phyloP scores from a whole-genome alignment of 257 asterid genomes.

The Solanum clarkiae region DNA sequence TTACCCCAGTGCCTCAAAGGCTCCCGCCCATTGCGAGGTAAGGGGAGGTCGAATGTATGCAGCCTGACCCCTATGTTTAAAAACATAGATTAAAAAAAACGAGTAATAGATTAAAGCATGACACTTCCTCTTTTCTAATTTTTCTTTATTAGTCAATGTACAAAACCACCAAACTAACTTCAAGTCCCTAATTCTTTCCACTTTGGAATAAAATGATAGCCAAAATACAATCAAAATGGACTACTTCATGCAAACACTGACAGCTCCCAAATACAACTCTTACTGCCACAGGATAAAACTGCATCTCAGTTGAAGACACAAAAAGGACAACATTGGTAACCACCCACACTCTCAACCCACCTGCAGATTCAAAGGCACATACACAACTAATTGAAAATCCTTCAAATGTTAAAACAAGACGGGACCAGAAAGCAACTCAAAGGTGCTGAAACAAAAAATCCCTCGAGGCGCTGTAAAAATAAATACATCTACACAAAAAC shows the following conservation, averaged over 20 bases:
- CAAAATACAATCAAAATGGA: constrained; percentile 1
- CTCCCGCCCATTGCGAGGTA: no score
- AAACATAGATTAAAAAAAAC: no score
- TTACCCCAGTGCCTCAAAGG: no score
- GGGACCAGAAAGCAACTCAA: background rate
- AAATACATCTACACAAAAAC: background rate
- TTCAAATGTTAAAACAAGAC: background rate
- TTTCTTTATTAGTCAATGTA: background rate
- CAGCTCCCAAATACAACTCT: background rate
- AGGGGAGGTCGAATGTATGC: no score
- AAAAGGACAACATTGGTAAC: background rate
- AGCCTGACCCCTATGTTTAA: no score
- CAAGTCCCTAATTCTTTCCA: background rate
- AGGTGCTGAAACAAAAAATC: background rate
- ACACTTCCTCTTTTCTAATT: no score
- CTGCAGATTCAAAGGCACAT: background rate
- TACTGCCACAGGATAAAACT: background rate
- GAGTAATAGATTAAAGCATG: no score
- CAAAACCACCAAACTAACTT: background rate
- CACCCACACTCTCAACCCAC: background rate
- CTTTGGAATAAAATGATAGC: background rate
- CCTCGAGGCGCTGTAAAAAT: background rate
- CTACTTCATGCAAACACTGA: background rate
- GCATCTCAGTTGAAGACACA: background rate
- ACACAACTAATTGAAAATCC: background rate